Base-by-base conservation (phyloP, 805 yeast genomes). In the Candida sanyiensis region DNA sequence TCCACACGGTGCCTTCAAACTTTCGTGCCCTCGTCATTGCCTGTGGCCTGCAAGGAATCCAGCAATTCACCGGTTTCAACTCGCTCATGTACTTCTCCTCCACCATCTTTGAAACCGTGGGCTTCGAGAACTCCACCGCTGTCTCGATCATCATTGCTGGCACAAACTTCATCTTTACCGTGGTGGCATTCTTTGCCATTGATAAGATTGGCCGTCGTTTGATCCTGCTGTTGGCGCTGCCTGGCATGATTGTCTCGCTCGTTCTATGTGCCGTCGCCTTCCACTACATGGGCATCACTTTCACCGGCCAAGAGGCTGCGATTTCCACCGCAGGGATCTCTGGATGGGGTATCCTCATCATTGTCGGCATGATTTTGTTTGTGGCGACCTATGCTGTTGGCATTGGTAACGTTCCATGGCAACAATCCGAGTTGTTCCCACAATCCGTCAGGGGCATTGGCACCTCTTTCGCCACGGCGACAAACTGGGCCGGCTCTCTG, bases 381-480 rank as follows among this genome's bases (percentile, higher is more conserved):
- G 96, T 89, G 33, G 96, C 95, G 3, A 78, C 82, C 38, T 90
- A 89, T 59, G 96, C 97, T 35, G 68, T 86, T 49, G 97, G 97
- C 50, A 85, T 89, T 50, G 98, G 98, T 64, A 89, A 90, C 61
- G 93, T 87, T 39, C 97, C 97, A 40, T 90, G 98, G 98, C 96
- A 90, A 58, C 97, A 93, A 58, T 83, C 90, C 41, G 98, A 90
- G 63, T 67, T 90, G 56, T 88, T 93, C 66, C 93, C 97, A 25
- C 95, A 89, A 70, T 75, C 79, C 45, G 96, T 90, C 24, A 78
- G 98, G 59, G 95, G 96, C 43, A 72, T 87, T 33, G 97, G 97
- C 44, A 80, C 88, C 8, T 85, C 95, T 42, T 81, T 77, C 54
- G 88, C 96, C 2, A 86, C 97, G 10, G 90, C 93, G 12, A 80